These are phyloP conservation scores for Apiospora phragmitis DNA, from an alignment of 2,329 filamentous ascomycete species.

Conservation along the genomic window DNA sequence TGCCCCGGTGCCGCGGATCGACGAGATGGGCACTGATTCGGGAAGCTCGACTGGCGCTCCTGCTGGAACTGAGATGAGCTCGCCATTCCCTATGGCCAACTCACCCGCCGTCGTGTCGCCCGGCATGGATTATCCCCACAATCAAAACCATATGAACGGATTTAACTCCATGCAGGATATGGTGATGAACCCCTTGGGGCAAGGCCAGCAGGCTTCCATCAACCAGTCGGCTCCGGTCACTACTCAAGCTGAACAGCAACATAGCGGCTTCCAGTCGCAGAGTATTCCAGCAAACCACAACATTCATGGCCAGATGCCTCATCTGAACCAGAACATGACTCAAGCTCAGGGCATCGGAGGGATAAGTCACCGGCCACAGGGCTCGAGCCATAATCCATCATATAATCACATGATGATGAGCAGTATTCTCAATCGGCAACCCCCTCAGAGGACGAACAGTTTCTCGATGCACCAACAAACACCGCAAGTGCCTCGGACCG, in stretches of 20 bases:
- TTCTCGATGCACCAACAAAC: conserved; percentile 39
- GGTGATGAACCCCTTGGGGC: conserved; percentile 51
- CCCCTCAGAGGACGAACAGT: conserved; percentile 38
- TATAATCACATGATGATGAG: conserved; percentile 31
- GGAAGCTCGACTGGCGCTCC: conserved; percentile 34
- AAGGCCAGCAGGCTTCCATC: conserved; percentile 33
- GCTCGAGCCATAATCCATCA: conserved; percentile 25
- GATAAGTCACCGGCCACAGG: conserved; percentile 32
- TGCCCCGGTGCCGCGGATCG: conserved; percentile 39
- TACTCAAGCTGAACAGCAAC: conserved; percentile 18
- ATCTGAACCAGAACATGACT: conserved; percentile 28
- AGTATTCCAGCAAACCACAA: conserved; percentile 34
- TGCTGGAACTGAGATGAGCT: conserved; percentile 44
- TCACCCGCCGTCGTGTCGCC: conserved; percentile 57
- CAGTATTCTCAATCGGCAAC: conserved; percentile 34
- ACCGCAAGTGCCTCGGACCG: conserved; percentile 40
- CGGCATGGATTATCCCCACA: conserved; percentile 46
- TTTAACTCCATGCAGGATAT: conserved; percentile 55
- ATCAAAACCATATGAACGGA: conserved; percentile 33
- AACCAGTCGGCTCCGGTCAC: conserved; percentile 27
- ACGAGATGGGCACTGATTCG: conserved; percentile 41
- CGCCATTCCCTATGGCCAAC: conserved; percentile 47
- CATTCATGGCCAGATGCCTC: conserved; percentile 35
- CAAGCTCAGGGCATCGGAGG: conserved; percentile 32
- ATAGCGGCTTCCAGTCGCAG: conserved; percentile 24